phyloP scores from a whole-genome alignment of 2,329 filamentous ascomycete species.

The Beauveria medogensis region DNA sequence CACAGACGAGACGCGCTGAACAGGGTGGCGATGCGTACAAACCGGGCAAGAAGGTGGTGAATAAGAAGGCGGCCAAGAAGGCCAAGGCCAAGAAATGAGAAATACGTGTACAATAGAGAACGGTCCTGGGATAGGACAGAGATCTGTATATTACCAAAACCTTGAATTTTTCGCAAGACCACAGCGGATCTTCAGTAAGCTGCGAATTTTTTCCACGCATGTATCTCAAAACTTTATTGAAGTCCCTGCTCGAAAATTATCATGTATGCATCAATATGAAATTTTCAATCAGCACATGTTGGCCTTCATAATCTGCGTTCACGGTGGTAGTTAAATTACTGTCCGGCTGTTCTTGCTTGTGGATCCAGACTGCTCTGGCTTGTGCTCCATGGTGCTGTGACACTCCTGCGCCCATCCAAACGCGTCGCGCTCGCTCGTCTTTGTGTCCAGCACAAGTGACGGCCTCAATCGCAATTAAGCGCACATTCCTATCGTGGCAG shows the following conservation, averaged over 20 bases:
- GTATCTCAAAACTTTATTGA: neutral
- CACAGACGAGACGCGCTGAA: slow-evolving; percentile 26
- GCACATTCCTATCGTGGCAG: neutral
- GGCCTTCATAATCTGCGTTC: neutral
- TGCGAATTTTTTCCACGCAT: neutral
- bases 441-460: neutral
- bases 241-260: too few species aligned
- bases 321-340: neutral
- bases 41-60: slow-evolving; percentile 24
- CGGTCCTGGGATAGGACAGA: neutral
- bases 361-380: neutral
- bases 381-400: neutral
- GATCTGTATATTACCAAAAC: slow-evolving; percentile 5
- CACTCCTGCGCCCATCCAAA: neutral
- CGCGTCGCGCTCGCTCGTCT: neutral
- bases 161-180: neutral
- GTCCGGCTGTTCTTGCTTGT: neutral
- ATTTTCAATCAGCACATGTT: neutral
- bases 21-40: slow-evolving; percentile 19
- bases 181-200: neutral
- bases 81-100: slow-evolving; percentile 24
- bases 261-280: too few species aligned
- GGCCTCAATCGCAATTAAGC: neutral
- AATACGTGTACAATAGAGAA: neutral
- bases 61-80: slow-evolving; percentile 27